phyloP scores from a whole-genome alignment of 192 early-diverging fungal genomes.

The Glomus cerebriforme region DNA sequence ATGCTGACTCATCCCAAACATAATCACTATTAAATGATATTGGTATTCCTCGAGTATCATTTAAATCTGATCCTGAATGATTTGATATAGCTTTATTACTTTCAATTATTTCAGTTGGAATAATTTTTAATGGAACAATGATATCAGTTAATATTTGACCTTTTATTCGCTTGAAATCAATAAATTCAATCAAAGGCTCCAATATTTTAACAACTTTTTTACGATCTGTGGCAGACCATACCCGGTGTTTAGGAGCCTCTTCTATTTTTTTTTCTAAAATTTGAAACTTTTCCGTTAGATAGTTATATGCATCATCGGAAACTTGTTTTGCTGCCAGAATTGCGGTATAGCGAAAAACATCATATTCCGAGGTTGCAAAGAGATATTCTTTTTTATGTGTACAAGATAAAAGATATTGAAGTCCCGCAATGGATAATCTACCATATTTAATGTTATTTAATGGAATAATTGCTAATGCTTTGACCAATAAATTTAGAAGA shows the following conservation, averaged over 20 bases:
- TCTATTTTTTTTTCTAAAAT: background rate
- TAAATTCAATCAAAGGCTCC: background rate
- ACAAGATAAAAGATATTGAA: background rate
- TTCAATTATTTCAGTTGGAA: background rate
- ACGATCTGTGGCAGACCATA: background rate
- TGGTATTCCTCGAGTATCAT: background rate
- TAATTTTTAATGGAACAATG: background rate
- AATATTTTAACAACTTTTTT: background rate
- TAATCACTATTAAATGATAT: background rate
- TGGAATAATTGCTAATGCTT: background rate
- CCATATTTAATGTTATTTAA: background rate
- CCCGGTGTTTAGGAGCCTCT: background rate
- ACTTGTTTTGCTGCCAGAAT: background rate
- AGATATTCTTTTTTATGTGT: background rate
- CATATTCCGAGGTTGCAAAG: constrained; percentile 16
- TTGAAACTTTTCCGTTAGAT: background rate
- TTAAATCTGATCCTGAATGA: background rate
- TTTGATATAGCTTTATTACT: background rate
- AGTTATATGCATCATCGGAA: background rate
- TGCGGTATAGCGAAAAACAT: background rate
- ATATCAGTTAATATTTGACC: background rate
- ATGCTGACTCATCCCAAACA: background rate
- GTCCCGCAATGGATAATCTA: background rate
- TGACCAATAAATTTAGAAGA: background rate
- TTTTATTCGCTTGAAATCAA: background rate